Base-by-base conservation (phyloP, 495 filamentous ascomycete genomes). In the Jackrogersella multiformis region DNA sequence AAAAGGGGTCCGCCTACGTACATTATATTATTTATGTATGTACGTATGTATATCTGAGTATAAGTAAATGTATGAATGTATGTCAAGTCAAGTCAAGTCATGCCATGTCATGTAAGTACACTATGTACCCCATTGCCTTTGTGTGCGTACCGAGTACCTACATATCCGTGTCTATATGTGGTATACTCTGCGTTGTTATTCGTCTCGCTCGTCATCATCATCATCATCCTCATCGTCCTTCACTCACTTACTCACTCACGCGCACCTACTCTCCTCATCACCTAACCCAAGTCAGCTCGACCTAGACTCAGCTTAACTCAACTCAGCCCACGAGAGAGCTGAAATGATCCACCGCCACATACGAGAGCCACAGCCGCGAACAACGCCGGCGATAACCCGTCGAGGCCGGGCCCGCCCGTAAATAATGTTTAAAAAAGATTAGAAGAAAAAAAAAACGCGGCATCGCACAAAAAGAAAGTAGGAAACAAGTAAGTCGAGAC, bases 271-370 rank as follows among this genome's bases (percentile, higher is more conserved):
- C 15, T 41, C 10, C n/a, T 6, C 7, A 30, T 30, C 26, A 3
- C 26, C 42, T 12, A 12, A 28, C 24, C 23, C 45, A n/a, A 36
- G 38, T 54, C 16, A 12, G 35, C 45, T 65, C 41, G 38, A 46
- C 63, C 45, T 65, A 32, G 38, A 46, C 63, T 66, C 55, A 60
- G 48, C 63, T 59, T 35, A 55, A 55, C 48, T 30, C 54, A 7
- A 30, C 26, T 36, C 39, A 39, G 56, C 35, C 23, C 36, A 44
- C 23, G 53, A n/a, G n/a, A n/a, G 35, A 10, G 36, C 38, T 41
- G 53, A 20, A 46, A 42, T 18, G 44, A 24, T 38, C 51, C 16
- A 21, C 34, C 16, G 35, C 34, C 34, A 32, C 2, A 38, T 18
- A 39, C 34, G 35, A 44, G 26, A 10, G 23, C 21, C 36, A 53